These are phyloP conservation scores for Stagonosporopsis cucurbitacearum DNA, from an alignment of 2,329 filamentous ascomycete species.

Conservation along the genomic window DNA sequence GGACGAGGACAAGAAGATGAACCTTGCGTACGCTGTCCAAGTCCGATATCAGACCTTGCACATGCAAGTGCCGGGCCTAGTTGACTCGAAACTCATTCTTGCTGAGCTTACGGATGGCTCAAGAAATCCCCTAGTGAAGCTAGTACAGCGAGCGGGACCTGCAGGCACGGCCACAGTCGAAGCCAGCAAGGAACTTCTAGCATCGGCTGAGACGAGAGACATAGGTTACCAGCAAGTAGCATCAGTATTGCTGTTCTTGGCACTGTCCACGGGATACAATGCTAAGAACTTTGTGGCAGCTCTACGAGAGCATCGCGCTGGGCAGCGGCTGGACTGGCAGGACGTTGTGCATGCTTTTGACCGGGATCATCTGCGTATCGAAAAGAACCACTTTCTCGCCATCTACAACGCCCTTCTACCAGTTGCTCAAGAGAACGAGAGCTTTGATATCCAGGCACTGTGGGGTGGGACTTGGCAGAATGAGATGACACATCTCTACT, in stretches of 20 bases:
- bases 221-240: conserved; percentile 84
- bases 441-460: conserved; percentile 82
- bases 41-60: conserved; percentile 70
- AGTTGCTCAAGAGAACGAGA: conserved; percentile 66
- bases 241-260: conserved; percentile 75
- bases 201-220: conserved; percentile 64
- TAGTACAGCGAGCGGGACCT: conserved; percentile 76
- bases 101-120: conserved; percentile 67
- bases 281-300: conserved; percentile 70
- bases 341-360: conserved; percentile 82
- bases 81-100: conserved; percentile 74
- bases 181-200: conserved; percentile 66
- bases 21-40: conserved; percentile 67
- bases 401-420: conserved; percentile 81
- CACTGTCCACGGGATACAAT: conserved; percentile 68
- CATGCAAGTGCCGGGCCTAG: conserved; percentile 70
- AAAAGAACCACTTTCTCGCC: conserved; percentile 78
- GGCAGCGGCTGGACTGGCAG: conserved; percentile 67
- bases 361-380: conserved; percentile 75
- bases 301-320: conserved; percentile 61
- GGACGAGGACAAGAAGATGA: conserved; percentile 74
- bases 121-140: conserved; percentile 65
- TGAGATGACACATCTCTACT: conserved; percentile 88
- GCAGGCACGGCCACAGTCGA: conserved; percentile 80
- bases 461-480: conserved; percentile 92